These are phyloP conservation scores for Candida glucosophila DNA, from an alignment of 1,139 yeast species.

Conservation along the genomic window DNA sequence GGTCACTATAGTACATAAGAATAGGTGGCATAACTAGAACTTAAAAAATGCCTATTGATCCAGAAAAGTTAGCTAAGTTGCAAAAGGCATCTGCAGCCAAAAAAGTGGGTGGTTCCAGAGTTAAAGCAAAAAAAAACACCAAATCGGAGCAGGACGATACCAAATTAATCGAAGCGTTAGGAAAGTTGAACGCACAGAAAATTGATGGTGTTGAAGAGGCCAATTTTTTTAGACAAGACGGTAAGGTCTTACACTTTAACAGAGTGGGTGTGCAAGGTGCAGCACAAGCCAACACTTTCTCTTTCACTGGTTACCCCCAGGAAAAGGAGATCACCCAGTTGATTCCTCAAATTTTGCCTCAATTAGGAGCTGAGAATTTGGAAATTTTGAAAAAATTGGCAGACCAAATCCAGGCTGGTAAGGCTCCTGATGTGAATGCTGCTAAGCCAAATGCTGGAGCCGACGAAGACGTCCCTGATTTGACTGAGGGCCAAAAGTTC, in stretches of 20 bases:
- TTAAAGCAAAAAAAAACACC: slow-evolving; percentile 61
- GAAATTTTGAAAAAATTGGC: slow-evolving; percentile 87
- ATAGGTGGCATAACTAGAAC: slow-evolving; percentile 2
- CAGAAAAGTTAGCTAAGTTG: slow-evolving; percentile 79
- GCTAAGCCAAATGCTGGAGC: slow-evolving; percentile 36
- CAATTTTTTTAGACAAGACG: slow-evolving; percentile 95
- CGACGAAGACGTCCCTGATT: slow-evolving; percentile 82
- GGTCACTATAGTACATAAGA: no score
- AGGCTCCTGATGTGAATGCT: slow-evolving; percentile 42
- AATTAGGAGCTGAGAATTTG: slow-evolving; percentile 94
- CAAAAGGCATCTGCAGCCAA: slow-evolving; percentile 66
- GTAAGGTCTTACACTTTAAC: slow-evolving; percentile 91
- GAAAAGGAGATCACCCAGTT: slow-evolving; percentile 89
- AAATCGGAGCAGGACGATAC: slow-evolving; percentile 76
- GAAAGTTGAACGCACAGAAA: slow-evolving; percentile 84
- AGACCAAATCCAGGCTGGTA: slow-evolving; percentile 70
- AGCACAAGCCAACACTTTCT: slow-evolving; percentile 83
- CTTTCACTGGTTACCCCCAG: slow-evolving; percentile 92
- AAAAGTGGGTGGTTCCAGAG: slow-evolving; percentile 88
- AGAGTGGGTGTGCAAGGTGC: slow-evolving; percentile 94
- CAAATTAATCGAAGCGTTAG: slow-evolving; percentile 83
- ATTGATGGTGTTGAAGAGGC: slow-evolving; percentile 92
- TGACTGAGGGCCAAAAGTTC: slow-evolving; percentile 92
- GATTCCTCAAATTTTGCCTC: slow-evolving; percentile 92
- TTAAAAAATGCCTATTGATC: slow-evolving; percentile 67